Evolutionary conservation across 1,139 yeast species (phyloP).

Genomic region (Pichia sp.): DNA sequence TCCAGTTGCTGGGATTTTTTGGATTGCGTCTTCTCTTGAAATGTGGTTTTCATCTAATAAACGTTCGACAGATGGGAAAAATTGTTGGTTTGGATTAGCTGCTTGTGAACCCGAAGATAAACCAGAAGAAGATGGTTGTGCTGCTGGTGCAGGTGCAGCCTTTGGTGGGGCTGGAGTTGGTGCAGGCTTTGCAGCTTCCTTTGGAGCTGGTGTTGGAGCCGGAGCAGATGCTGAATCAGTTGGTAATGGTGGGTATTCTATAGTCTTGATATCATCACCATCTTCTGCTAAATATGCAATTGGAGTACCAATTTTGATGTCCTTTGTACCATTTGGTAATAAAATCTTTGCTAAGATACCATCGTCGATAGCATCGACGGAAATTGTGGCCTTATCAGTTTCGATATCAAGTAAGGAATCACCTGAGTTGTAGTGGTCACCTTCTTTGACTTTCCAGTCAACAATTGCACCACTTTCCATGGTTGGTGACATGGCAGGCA

Average conservation of each 20-base stretch:
- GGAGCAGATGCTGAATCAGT: too few species aligned
- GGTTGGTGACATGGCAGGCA: constrained; percentile 99
- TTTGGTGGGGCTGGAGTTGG: too few species aligned
- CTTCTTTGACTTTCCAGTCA: constrained; percentile 87
- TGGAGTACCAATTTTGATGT: constrained; percentile 81
- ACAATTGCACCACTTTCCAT: constrained; percentile 98
- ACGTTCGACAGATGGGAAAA: constrained; percentile 79
- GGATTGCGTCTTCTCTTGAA: constrained; percentile 65
- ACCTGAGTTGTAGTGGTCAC: constrained; percentile 76
- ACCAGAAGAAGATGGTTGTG: constrained; percentile 18
- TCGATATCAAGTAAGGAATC: constrained; percentile 88
- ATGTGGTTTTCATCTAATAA: constrained; percentile 62
- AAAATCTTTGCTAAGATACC: constrained; percentile 84
- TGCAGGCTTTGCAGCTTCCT: too few species aligned
- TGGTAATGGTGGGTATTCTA: constrained; percentile 54
- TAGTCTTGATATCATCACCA: constrained; percentile 70
- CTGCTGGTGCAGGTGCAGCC: too few species aligned
- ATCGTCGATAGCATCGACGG: constrained; percentile 92
- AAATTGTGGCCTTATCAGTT: constrained; percentile 92
- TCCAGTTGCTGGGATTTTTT: constrained; percentile 79
- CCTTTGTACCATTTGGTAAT: constrained; percentile 67
- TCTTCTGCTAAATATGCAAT: constrained; percentile 89
- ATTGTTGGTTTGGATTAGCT: constrained; percentile 63
- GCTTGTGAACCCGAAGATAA: not conserved
- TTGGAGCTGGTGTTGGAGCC: too few species aligned